Evolutionary conservation across 768 basidiomycete genomes (phyloP), one percentile per base, ranked within the genome.

Genomic region (Jaapia argillacea): DNA sequence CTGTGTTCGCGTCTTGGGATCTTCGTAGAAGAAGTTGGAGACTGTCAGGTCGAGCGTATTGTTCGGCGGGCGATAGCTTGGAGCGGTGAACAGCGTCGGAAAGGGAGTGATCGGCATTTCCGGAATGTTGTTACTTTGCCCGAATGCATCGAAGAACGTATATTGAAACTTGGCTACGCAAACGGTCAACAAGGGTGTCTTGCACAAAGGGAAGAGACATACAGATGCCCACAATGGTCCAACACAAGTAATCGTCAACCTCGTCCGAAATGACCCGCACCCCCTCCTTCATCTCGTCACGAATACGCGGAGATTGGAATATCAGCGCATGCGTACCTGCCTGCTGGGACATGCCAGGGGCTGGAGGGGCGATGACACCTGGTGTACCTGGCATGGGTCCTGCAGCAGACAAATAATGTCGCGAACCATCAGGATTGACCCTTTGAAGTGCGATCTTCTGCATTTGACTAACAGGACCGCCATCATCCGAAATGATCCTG

Each of bases 181-280:
- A 36, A 44, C 24, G 52, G 63, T 37, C 54, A 49, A 45, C 47
- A 40, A 45, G 44, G 41, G 45, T 47, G 23, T 38, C 7, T 38
- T 22, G 40, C 36, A 41, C 14, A 35, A 18, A 33, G 41, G 40
- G 26, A 40, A 18, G 18, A 54, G 48, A 67, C 85, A 62, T 64
- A 92, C 92, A 89, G 42, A 94, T 92, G 28, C 92, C 89, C 50
- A 91, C 89, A 52, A 96, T 92, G 10, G 89, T 90, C 92, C 92
- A 96, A 55, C 87, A 90, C 45, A 93, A 66, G 68, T 90, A 93
- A 58, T 96, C 92, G 58, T 96, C 91, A 4, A 96, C 87, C 61
- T 90, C 86, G 53, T 94, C 91, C 20, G 78, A 82, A 43, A 88
- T 76, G 24, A 79, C 64, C 43, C 75, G 76, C 39, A 77, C 70